A percentile compares a stretch with the other conserved stretches of the same genome.
These are phyloP conservation scores for Blastobotrys raffinosifermentans DNA, from an alignment of 1,139 yeast species.

Conservation along the genomic window DNA sequence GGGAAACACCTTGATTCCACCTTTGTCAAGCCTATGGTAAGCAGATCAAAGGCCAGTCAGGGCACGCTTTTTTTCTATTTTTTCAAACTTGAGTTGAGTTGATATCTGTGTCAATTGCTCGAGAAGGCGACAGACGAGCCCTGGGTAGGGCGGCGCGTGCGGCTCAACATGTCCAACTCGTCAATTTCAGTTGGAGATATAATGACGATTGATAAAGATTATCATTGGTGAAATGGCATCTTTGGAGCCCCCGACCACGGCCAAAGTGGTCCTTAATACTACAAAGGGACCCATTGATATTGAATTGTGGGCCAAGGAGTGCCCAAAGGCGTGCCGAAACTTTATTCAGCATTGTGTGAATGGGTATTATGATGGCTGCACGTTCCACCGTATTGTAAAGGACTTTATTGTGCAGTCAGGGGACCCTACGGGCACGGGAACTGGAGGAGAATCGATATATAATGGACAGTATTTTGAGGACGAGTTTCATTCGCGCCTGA, in stretches of 20 bases:
- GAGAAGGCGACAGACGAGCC: too few relatives aligned
- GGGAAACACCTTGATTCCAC: too few relatives aligned
- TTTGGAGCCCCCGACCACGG: conserved; percentile 56
- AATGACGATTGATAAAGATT: too few relatives aligned
- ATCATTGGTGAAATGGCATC: too few relatives aligned
- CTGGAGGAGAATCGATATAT: conserved; percentile 29
- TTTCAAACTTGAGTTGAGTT: too few relatives aligned
- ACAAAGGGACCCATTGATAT: conserved; percentile 55
- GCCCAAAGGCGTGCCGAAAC: conserved; percentile 45
- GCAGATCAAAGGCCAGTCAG: too few relatives aligned
- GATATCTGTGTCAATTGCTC: too few relatives aligned
- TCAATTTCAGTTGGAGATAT: too few relatives aligned
- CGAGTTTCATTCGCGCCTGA: conserved; percentile 53
- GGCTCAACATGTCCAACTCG: too few relatives aligned
- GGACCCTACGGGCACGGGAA: conserved; percentile 34
- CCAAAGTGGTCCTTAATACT: conserved; percentile 51
- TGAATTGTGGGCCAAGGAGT: conserved; percentile 68
- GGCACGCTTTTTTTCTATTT: too few relatives aligned
- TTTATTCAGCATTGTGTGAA: conserved; percentile 48
- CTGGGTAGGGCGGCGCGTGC: too few relatives aligned
- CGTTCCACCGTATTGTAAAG: conserved; percentile 39
- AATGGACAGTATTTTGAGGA: conserved; percentile 31
- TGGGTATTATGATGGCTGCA: conserved; percentile 39
- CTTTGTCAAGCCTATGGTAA: too few relatives aligned
- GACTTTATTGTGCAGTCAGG: conserved; percentile 40